Percentiles rank a stretch among this genome's conserved stretches.
Evolutionary conservation across 371 early-diverging fungal genomes (phyloP).

Genomic region (Lichtheimia ornata): DNA sequence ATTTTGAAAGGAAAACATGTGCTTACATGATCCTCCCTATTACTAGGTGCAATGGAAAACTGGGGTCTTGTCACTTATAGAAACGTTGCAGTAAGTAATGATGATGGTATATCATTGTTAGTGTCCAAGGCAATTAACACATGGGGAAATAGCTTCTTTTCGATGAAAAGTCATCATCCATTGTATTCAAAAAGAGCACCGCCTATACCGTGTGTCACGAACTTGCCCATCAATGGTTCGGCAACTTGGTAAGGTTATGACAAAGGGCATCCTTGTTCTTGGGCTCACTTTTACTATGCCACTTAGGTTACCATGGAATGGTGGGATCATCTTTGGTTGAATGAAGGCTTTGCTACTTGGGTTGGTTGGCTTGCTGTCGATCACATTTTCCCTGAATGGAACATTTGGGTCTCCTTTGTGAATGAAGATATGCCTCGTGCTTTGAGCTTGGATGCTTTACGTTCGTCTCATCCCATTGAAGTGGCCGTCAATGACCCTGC

Average conservation of each 20-base stretch:
- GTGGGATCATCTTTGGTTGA: constrained; percentile 95
- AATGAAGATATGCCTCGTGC: constrained; percentile 74
- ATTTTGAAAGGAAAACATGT: not conserved
- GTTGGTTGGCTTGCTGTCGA: constrained; percentile 85
- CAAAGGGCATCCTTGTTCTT: not conserved
- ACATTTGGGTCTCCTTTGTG: constrained; percentile 81
- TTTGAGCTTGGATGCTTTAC: constrained; percentile 73
- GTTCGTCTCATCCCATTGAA: constrained; percentile 85
- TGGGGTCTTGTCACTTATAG: constrained; percentile 94
- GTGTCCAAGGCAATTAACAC: not conserved
- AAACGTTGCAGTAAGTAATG: constrained; percentile 50
- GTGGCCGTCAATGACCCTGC: constrained; percentile 79
- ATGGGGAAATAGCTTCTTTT: constrained; percentile 58
- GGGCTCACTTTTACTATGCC: not conserved
- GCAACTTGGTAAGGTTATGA: constrained; percentile 64
- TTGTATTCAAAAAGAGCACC: constrained; percentile 72
- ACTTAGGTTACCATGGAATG: constrained; percentile 65
- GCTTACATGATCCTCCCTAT: not conserved
- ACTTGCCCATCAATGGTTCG: constrained; percentile 95
- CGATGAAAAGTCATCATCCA: constrained; percentile 70
- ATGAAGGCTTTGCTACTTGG: constrained; percentile 96
- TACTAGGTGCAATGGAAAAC: constrained; percentile 82
- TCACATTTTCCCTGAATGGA: constrained; percentile 78
- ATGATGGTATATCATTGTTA: not conserved
- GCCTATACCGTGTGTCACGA: constrained; percentile 92